These are phyloP conservation scores for Pseudozyma pruni DNA, from an alignment of 1,284 basidiomycete genomes.

Conservation along the genomic window DNA sequence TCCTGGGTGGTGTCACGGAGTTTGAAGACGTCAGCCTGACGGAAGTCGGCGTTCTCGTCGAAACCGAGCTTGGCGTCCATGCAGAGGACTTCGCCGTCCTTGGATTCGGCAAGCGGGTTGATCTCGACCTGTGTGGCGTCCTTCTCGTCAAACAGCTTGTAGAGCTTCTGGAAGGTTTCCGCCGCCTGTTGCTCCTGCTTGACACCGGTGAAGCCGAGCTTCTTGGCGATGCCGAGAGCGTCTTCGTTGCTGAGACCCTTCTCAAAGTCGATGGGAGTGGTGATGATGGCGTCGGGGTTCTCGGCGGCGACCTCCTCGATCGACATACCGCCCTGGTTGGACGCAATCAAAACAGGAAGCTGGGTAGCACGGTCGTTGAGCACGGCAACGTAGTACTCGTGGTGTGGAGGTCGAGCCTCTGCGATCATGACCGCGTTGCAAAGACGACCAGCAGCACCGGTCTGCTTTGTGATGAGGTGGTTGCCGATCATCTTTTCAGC, in stretches of 20 bases:
- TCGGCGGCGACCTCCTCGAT: slow-evolving; percentile 99
- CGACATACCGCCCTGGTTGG: slow-evolving; percentile 80
- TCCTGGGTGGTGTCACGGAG: slow-evolving; percentile 94
- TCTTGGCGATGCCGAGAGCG: slow-evolving; percentile 83
- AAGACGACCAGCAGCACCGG: slow-evolving; percentile 87
- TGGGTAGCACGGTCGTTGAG: slow-evolving; percentile 93
- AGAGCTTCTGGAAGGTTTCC: slow-evolving; percentile 91
- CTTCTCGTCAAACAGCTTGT: slow-evolving; percentile 97
- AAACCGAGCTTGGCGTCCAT: slow-evolving; percentile 99
- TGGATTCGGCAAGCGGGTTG: slow-evolving; percentile 96
- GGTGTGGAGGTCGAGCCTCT: slow-evolving; percentile 88
- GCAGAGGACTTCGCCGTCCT: slow-evolving; percentile 92
- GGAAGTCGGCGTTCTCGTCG: slow-evolving; percentile 99
- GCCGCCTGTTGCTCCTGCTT: slow-evolving; percentile 84
- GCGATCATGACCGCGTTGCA: slow-evolving; percentile 99
- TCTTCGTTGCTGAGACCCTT: slow-evolving; percentile 81
- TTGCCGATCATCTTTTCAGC: slow-evolving; percentile 94
- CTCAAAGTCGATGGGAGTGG: slow-evolving; percentile 88
- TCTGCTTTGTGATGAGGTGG: slow-evolving; percentile 98
- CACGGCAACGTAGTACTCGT: slow-evolving; percentile 98
- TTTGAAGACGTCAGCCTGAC: slow-evolving; percentile 88
- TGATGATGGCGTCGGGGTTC: slow-evolving; percentile 94
- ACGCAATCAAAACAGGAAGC: slow-evolving; percentile 91
- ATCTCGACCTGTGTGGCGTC: slow-evolving; percentile 99
- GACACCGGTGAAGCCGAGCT: slow-evolving; percentile 86